These are phyloP conservation scores for Zhuliangozyma blackwelliae DNA, from an alignment of 1,139 yeast species.

Conservation along the genomic window DNA sequence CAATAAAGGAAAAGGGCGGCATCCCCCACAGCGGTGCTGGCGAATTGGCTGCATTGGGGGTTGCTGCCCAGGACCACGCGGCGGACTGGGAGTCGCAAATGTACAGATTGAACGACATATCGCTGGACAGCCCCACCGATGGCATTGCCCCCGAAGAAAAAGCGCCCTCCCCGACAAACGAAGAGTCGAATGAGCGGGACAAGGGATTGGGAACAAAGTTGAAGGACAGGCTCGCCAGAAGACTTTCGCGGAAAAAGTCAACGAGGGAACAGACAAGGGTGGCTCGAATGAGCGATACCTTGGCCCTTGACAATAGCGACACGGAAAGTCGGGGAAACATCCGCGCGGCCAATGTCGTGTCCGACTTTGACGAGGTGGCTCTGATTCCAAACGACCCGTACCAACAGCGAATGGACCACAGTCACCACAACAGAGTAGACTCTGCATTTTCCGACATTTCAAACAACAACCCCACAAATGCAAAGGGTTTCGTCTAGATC, in stretches of 20 bases:
- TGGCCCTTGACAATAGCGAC: constrained; percentile 5
- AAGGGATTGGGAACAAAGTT: constrained; percentile 10
- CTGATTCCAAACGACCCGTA: background rate
- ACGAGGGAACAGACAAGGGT: constrained; percentile 9
- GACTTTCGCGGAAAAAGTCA: constrained; percentile 21
- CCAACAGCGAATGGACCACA: constrained; percentile 1
- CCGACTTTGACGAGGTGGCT: constrained; percentile 3
- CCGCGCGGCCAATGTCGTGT: constrained; percentile 9
- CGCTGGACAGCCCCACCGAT: constrained; percentile 5
- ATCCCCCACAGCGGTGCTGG: constrained; percentile 26
- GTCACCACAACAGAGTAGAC: constrained; percentile 24
- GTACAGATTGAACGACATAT: constrained; percentile 43
- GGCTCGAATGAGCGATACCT: constrained; percentile 34
- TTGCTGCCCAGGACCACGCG: constrained; percentile 69
- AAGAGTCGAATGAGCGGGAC: constrained; percentile 9
- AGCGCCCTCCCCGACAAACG: constrained; percentile 16
- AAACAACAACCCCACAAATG: constrained; percentile 4
- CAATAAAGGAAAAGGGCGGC: constrained; percentile 14
- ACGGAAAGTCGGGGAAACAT: constrained; percentile 6
- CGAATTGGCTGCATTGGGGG: constrained; percentile 63
- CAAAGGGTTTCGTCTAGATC: constrained; percentile 2
- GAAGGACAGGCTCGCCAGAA: constrained; percentile 11
- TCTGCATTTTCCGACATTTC: constrained; percentile 21
- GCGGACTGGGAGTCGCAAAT: constrained; percentile 67
- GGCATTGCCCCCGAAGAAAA: constrained; percentile 18